Percentiles rank a stretch among this genome's conserved stretches.
Conservation (phyloP, 495 filamentous ascomycete species). For the Aspergillus coremiiformis region DNA sequence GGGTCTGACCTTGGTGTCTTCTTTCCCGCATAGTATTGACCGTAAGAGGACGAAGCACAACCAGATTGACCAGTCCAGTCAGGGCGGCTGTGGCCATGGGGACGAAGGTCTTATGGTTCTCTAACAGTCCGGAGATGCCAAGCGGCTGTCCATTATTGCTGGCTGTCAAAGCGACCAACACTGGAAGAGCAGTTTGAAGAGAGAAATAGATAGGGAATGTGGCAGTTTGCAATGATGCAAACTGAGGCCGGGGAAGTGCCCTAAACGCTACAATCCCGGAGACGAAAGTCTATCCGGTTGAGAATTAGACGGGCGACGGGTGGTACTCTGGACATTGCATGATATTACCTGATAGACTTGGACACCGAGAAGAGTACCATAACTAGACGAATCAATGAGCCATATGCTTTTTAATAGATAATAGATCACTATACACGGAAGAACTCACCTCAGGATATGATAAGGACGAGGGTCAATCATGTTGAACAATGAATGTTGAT, state of each 20-base stretch:
- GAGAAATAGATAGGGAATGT: slow-evolving; percentile 84
- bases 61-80: slow-evolving; percentile 57
- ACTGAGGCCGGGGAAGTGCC: slow-evolving; percentile 69
- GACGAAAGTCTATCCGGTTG: slow-evolving; percentile 59
- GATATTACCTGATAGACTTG: slow-evolving; percentile 65
- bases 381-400: slow-evolving; percentile 44
- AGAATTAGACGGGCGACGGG: background rate
- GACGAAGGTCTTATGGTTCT: slow-evolving; percentile 51
- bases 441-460: slow-evolving; percentile 63
- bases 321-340: background rate
- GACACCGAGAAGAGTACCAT: slow-evolving; percentile 70
- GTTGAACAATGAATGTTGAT: background rate
- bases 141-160: slow-evolving; percentile 41
- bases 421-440: background rate
- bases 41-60: slow-evolving; percentile 63
- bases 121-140: slow-evolving; percentile 48
- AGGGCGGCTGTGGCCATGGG: slow-evolving; percentile 60
- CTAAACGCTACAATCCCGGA: slow-evolving; percentile 66
- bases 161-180: slow-evolving; percentile 72
- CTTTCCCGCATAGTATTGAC: slow-evolving; percentile 64
- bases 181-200: slow-evolving; percentile 66
- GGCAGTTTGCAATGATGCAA: slow-evolving; percentile 65
- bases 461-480: slow-evolving; percentile 59
- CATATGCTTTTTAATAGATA: background rate
- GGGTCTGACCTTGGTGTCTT: slow-evolving; percentile 61